Percentiles rank a stretch among this genome's conserved stretches.
Evolutionary conservation across 192 early-diverging fungal species (phyloP).

Genomic region (Coemansia sp.): DNA sequence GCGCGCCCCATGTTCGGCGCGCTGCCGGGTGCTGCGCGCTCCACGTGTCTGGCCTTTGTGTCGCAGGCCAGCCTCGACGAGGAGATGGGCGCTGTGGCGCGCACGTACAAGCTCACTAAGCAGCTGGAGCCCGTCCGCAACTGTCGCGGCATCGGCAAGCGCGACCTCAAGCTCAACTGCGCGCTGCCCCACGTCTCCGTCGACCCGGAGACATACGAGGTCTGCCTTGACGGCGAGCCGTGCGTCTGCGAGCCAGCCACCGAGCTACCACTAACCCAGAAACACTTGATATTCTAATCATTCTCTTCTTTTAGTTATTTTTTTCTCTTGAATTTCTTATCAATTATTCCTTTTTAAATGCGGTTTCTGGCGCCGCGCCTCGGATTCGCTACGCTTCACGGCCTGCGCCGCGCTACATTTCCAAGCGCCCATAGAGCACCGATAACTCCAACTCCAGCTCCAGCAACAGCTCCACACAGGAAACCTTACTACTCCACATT

Average conservation of each 20-base stretch:
- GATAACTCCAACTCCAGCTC: too few species aligned
- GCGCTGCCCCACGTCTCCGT: conserved; percentile 75
- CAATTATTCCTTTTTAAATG: too few species aligned
- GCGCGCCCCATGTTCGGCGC: conserved; percentile 88
- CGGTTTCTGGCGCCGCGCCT: background rate
- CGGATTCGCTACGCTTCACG: background rate
- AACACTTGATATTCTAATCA: conserved; percentile 32
- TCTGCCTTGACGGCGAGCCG: conserved; percentile 74
- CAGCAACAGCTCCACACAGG: background rate
- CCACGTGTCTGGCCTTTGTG: conserved; percentile 80
- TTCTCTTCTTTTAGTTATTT: background rate
- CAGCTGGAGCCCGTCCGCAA: conserved; percentile 68
- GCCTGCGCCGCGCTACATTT: background rate
- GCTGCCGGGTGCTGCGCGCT: conserved; percentile 60
- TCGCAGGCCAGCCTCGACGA: conserved; percentile 72
- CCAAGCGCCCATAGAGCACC: too few species aligned
- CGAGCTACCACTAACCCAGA: conserved; percentile 73
- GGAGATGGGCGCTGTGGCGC: conserved; percentile 40
- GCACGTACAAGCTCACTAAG: conserved; percentile 72
- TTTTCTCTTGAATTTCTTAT: background rate
- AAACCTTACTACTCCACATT: too few species aligned
- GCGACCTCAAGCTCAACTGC: conserved; percentile 87
- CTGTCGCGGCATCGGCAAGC: conserved; percentile 80
- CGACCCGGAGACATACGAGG: conserved; percentile 93
- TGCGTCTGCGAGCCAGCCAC: conserved; percentile 72